Conservation (phyloP, 306 rosid genomes). For the Casuarina equisetifolia region DNA sequence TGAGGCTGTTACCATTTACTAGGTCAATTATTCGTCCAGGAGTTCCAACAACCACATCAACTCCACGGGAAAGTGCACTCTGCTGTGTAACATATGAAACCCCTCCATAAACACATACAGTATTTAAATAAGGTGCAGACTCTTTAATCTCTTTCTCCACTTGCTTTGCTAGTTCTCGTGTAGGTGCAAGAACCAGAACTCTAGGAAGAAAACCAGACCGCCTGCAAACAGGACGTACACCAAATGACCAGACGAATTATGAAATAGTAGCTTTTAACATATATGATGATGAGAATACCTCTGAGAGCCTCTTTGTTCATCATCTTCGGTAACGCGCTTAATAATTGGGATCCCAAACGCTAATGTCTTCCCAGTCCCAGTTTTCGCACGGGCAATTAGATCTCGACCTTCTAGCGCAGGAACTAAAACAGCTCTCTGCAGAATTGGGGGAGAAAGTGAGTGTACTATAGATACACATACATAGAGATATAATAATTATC, state of each 20-base stretch:
- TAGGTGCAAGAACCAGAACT: conserved; percentile 88
- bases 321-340: conserved; percentile 65
- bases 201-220: conserved; percentile 74
- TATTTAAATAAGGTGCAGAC: conserved; percentile 83
- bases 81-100: conserved; percentile 86
- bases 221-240: conserved; percentile 41
- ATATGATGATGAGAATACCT: conserved; percentile 44
- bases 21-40: conserved; percentile 96
- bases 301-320: conserved; percentile 39
- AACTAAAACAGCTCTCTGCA: conserved; percentile 86
- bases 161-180: conserved; percentile 95
- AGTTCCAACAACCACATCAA: conserved; percentile 97
- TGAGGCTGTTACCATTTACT: conserved; percentile 81
- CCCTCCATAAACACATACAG: conserved; percentile 95
- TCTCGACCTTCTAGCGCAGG: conserved; percentile 95
- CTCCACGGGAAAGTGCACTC: conserved; percentile 88
- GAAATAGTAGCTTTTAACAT: background rate
- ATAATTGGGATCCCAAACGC: conserved; percentile 93
- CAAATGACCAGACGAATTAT: conserved; percentile 8
- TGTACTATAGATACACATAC: background rate
- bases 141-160: conserved; percentile 97
- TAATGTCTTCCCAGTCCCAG: conserved; percentile 94
- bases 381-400: conserved; percentile 94
- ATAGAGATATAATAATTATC: background rate
- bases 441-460: conserved; percentile 1